Evolutionary conservation across 2,329 filamentous ascomycete genomes (phyloP), one percentile per base, ranked within the genome.

Genomic region (Fusarium sp.): DNA sequence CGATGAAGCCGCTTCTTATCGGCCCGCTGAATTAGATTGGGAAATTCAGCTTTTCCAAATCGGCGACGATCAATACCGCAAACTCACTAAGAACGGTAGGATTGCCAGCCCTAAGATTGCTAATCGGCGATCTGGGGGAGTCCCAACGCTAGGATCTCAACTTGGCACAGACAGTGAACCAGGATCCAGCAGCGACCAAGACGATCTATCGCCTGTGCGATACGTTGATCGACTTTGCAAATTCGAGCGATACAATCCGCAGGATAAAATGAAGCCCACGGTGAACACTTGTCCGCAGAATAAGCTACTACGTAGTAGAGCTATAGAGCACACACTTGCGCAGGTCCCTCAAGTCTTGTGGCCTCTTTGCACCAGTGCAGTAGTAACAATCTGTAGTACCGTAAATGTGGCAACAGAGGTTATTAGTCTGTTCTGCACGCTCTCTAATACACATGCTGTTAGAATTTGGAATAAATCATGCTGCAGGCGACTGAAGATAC

Each of bases 281-380:
- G 9, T 19, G 35, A n/a, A n/a, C 17, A 37, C 17, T n/a, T 17
- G 17, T 7, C 7, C 17, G 3, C 8, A 1, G 7, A 5, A 15
- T 11, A 17, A 41, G 24, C n/a, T 32, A 19, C 19, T n/a, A n/a
- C n/a, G n/a, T n/a, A n/a, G n/a, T n/a, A n/a, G n/a, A 30, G 10
- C 3, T 7, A 3, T 4, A 10, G 5, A 35, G 15, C 15, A n/a
- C 15, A 20, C 24, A 45, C 43, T 49, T 49, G 32, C 46, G 46
- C 46, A 49, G 46, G 46, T 49, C 33, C 46, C 24, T 13, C 6
- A 7, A 35, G 35, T 49, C 32, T 49, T 49, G 32, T 37, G 28
- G 28, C 28, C 28, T 30, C 28, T 30, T 30, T 30, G 11, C 28
- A 30, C 28, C 9, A 30, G 28, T 30, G 28, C 28, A 32, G 24